These are phyloP conservation scores for Yamadazyma olivae DNA, from an alignment of 805 yeast species.

Conservation along the genomic window DNA sequence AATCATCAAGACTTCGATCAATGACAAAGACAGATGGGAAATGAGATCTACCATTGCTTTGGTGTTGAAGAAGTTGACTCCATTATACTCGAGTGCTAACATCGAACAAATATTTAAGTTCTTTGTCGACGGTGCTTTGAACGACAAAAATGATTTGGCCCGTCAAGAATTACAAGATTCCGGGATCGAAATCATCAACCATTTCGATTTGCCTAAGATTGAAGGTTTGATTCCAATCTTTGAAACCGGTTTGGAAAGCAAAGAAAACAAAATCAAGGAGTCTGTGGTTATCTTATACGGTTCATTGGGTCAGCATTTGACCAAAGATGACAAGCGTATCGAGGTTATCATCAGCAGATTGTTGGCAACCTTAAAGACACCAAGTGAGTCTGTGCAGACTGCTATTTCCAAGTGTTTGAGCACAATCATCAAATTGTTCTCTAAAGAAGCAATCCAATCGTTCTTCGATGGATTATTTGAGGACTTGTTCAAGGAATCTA, in stretches of 20 bases:
- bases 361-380: conserved; percentile 73
- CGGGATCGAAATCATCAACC: conserved; percentile 70
- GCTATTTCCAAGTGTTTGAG: conserved; percentile 86
- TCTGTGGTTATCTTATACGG: conserved; percentile 87
- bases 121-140: conserved; percentile 63
- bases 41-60: conserved; percentile 78
- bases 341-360: conserved; percentile 64
- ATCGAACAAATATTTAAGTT: conserved; percentile 60
- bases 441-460: conserved; percentile 40
- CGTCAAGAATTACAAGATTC: conserved; percentile 85
- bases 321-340: conserved; percentile 62
- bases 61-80: conserved; percentile 55
- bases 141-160: conserved; percentile 70
- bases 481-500: conserved; percentile 52
- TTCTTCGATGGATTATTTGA: conserved; percentile 57
- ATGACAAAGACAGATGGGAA: conserved; percentile 78
- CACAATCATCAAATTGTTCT: conserved; percentile 67
- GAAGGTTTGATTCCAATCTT: conserved; percentile 79
- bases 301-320: conserved; percentile 81
- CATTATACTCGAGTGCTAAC: conserved; percentile 36
- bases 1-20: conserved; percentile 56
- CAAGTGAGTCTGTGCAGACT: conserved; percentile 85
- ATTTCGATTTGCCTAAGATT: conserved; percentile 63
- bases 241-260: conserved; percentile 58
- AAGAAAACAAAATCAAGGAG: conserved; percentile 67